These are phyloP conservation scores for Desmodesmus armatus DNA, from an alignment of 139 green algal genomes.

Conservation along the genomic window DNA sequence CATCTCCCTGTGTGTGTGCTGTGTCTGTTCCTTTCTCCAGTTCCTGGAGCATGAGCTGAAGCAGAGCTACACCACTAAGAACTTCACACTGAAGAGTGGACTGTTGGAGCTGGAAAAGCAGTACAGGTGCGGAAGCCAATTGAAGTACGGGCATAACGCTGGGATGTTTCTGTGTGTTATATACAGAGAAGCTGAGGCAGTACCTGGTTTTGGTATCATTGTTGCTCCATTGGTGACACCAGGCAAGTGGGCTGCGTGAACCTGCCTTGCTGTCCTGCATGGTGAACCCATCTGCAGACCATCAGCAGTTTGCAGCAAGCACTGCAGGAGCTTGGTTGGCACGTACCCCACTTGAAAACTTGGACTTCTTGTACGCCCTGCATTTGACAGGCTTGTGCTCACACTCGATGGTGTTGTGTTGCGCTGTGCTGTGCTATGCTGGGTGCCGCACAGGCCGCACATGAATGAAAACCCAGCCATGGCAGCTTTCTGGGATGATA, in stretches of 20 bases:
- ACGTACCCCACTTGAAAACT: too few species aligned
- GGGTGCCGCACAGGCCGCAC: too few species aligned
- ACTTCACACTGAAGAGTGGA: slow-evolving; percentile 67
- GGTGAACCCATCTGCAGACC: too few species aligned
- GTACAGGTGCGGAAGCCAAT: too few species aligned
- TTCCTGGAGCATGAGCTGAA: slow-evolving; percentile 63
- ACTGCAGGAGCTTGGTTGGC: too few species aligned
- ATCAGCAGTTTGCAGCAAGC: too few species aligned
- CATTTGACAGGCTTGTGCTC: neutral
- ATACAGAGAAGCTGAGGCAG: neutral
- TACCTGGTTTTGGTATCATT: too few species aligned
- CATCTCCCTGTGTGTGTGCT: neutral
- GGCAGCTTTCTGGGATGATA: slow-evolving; percentile 31
- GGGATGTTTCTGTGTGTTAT: neutral
- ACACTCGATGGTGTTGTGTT: neutral
- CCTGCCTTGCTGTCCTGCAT: too few species aligned
- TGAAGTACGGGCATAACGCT: slow-evolving; percentile 29
- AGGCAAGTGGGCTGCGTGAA: too few species aligned
- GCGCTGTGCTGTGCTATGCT: slow-evolving; percentile 10
- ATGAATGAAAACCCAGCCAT: slow-evolving; percentile 20
- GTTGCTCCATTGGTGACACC: too few species aligned
- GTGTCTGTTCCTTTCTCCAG: slow-evolving; percentile 45
- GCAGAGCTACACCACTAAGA: slow-evolving; percentile 68
- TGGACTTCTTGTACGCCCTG: too few species aligned
- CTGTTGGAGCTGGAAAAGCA: slow-evolving; percentile 71